phyloP scores from a whole-genome alignment of 1,284 basidiomycete species.

The Heterobasidion occidentale region DNA sequence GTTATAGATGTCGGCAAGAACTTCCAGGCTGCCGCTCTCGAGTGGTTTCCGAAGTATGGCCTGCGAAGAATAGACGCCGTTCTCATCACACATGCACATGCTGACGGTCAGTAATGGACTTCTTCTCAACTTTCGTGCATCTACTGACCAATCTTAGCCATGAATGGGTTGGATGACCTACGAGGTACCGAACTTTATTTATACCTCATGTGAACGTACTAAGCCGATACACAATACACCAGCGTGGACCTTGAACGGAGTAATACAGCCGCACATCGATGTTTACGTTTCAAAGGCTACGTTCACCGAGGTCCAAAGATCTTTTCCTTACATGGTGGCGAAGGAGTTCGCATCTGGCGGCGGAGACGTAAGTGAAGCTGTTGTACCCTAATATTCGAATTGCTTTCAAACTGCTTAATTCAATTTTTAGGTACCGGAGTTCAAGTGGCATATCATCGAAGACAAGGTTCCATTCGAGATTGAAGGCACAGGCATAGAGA shows the following conservation, averaged over 20 bases:
- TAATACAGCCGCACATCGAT: conserved; percentile 67
- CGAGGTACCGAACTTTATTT: conserved; percentile 39
- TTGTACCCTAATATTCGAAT: not conserved
- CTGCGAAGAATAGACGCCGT: conserved; percentile 72
- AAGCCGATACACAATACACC: conserved; percentile 6
- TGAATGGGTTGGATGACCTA: conserved; percentile 79
- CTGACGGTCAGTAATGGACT: conserved; percentile 49
- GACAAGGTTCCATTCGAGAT: conserved; percentile 60
- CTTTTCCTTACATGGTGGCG: conserved; percentile 73
- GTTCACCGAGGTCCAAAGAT: conserved; percentile 51
- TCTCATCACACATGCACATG: conserved; percentile 73
- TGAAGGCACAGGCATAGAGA: conserved; percentile 47
- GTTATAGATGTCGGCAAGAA: conserved; percentile 79
- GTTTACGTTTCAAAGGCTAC: conserved; percentile 64
- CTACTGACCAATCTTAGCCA: conserved; percentile 36
- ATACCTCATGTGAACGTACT: conserved; percentile 4
- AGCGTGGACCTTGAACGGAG: conserved; percentile 68
- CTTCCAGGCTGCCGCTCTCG: conserved; percentile 66
- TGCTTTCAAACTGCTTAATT: not conserved
- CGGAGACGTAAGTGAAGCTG: conserved; percentile 49
- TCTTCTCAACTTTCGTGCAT: conserved; percentile 3
- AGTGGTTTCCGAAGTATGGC: conserved; percentile 75
- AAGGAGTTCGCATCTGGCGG: conserved; percentile 73
- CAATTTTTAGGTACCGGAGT: conserved; percentile 55
- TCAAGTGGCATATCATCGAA: conserved; percentile 73